Conservation (phyloP, 371 early-diverging fungal genomes). For the Saksenaea vasiformis region DNA sequence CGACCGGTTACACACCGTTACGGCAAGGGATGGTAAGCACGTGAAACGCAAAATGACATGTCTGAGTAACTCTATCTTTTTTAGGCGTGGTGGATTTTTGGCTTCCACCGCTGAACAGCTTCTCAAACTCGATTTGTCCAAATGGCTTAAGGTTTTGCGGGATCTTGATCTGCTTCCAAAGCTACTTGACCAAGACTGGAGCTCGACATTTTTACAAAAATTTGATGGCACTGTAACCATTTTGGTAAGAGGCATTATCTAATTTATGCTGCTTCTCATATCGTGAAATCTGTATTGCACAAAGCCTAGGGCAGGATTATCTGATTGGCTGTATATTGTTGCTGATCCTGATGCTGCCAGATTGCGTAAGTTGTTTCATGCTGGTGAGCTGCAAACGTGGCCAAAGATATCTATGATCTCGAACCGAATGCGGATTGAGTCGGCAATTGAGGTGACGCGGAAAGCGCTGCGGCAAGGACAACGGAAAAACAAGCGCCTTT, state of each 20-base stretch:
- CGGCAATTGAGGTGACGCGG: conserved; percentile 52
- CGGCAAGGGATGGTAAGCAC: conserved; percentile 58
- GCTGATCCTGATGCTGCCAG: conserved; percentile 71
- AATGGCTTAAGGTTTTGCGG: conserved; percentile 82
- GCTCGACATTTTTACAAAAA: conserved; percentile 81
- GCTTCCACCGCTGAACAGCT: conserved; percentile 77
- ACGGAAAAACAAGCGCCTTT: neutral
- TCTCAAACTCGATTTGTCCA: conserved; percentile 83
- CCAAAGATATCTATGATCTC: conserved; percentile 82
- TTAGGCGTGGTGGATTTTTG: conserved; percentile 88
- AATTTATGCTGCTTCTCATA: neutral
- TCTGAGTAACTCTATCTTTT: neutral
- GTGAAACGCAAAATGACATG: neutral
- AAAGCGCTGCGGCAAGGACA: conserved; percentile 9
- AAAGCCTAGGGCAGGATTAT: conserved; percentile 61
- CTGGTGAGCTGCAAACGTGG: conserved; percentile 73
- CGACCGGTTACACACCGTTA: conserved; percentile 62
- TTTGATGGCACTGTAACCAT: conserved; percentile 91
- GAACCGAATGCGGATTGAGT: conserved; percentile 79
- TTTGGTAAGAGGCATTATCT: conserved; percentile 43
- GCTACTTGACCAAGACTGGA: conserved; percentile 79
- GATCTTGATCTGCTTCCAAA: conserved; percentile 80
- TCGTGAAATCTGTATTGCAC: neutral
- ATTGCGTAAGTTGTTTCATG: conserved; percentile 57
- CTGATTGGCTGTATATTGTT: conserved; percentile 71